Evolutionary conservation across 108 stramenopile genomes (phyloP), one percentile per base, ranked within the genome.

Genomic region (Skeletonema marinoi): DNA sequence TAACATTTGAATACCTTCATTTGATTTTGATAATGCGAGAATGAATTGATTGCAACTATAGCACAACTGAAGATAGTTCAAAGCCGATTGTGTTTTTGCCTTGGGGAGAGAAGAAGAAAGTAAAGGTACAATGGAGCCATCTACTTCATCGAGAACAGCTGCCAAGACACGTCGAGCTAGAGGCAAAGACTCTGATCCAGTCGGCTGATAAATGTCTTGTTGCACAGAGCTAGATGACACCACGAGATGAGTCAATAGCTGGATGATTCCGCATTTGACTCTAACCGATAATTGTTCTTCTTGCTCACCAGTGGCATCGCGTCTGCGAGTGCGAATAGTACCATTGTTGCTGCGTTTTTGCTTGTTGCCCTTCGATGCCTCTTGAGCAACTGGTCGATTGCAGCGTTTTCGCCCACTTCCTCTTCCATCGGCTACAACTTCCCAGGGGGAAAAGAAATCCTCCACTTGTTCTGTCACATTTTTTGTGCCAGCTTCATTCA

Each of bases 371-470:
- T 56, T 30, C 17, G 62, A 7, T 11, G 32, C 36, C 25, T 38
- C 48, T 38, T 6, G 39, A 2, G 11, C 32, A 11, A 73, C 0
- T 19, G 38, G 62, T 50, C 31, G 60, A 35, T 58, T 51, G 65
- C 66, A 72, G 51, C 60, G 70, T 39, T 61, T 72, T 17, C 78
- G 70, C 51, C 78, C 78, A 17, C 25, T 56, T 56, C 54, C 54
- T 2, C 54, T 2, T 29, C 54, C 54, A 56, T 56, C 25, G 9
- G 19, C 19, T 29, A 56, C 25, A 25, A 25, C 25, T 64, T 81
- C 80, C 80, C 80, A 81, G 4, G 46, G 41, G 32, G 68, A 70
- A 50, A 81, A 71, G 65, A 81, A 75, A 54, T 81, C 80, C 30
- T 19, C 80, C 6, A 66, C 39, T 4, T 42, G 32, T 3, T 13